These are phyloP conservation scores for Papiliotrema flavescens DNA, from an alignment of 1,284 basidiomycete species.

Conservation along the genomic window DNA sequence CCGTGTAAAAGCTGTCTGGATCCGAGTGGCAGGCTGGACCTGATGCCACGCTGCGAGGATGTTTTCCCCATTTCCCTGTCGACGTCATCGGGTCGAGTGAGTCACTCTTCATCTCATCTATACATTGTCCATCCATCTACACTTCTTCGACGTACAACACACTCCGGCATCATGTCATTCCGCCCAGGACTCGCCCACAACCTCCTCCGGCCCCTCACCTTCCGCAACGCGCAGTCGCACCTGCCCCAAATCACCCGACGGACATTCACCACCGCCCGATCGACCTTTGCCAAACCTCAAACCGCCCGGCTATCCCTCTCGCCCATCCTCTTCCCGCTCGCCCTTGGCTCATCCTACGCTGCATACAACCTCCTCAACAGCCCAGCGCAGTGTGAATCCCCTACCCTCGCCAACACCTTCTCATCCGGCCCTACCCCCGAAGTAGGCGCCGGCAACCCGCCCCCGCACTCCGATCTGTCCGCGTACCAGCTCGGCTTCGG, in stretches of 20 bases:
- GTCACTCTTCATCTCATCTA: no score
- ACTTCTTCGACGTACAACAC: no score
- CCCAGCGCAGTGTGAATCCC: conserved; percentile 11
- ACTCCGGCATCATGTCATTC: conserved; percentile 30
- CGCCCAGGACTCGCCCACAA: conserved; percentile 19
- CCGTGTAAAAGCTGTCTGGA: no score
- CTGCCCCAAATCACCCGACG: conserved; percentile 14
- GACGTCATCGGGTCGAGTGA: no score
- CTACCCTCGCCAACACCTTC: neutral
- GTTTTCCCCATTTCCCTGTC: no score
- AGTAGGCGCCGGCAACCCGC: conserved; percentile 20
- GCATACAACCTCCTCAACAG: conserved; percentile 11
- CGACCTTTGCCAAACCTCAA: conserved; percentile 15
- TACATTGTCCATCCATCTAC: no score
- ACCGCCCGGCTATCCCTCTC: conserved; percentile 5
- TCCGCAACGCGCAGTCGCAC: neutral
- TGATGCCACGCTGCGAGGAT: no score
- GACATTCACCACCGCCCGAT: conserved; percentile 6
- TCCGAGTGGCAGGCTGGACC: no score
- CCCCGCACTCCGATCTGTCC: conserved; percentile 62
- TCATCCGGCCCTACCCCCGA: conserved; percentile 6
- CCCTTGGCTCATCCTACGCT: conserved; percentile 33
- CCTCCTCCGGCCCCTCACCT: conserved; percentile 11
- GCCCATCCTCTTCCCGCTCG: conserved; percentile 25
- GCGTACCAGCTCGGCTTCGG: conserved; percentile 84